Evolutionary conservation across 1,139 yeast species (phyloP).

Genomic region (Ogataea hybrid): DNA sequence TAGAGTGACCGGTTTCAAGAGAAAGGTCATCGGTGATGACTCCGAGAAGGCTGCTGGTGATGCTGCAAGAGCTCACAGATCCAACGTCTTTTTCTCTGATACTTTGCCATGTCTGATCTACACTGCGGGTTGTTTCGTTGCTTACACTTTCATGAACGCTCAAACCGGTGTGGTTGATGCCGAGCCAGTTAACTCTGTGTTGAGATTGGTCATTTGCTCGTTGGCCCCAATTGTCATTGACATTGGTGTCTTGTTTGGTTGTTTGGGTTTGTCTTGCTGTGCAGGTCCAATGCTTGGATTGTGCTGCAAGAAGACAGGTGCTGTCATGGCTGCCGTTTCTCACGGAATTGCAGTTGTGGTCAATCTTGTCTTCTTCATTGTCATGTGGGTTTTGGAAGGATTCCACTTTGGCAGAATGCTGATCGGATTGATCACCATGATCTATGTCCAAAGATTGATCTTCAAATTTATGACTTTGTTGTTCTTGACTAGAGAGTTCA

Average conservation of each 20-base stretch:
- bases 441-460: constrained; percentile 83
- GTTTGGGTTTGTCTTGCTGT: constrained; percentile 87
- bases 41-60: constrained; percentile 96
- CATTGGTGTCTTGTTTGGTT: constrained; percentile 76
- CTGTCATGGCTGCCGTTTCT: constrained; percentile 95
- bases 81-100: constrained; percentile 84
- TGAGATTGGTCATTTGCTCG: constrained; percentile 85
- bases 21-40: constrained; percentile 81
- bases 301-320: constrained; percentile 98
- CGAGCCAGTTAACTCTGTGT: constrained; percentile 69
- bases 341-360: constrained; percentile 91
- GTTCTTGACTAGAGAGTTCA: constrained; percentile 92
- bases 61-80: constrained; percentile 89
- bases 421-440: constrained; percentile 80
- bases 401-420: constrained; percentile 86
- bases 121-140: constrained; percentile 89
- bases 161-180: constrained; percentile 84
- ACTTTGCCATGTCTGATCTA: constrained; percentile 78
- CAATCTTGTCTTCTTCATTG: constrained; percentile 83
- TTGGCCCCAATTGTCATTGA: constrained; percentile 90
- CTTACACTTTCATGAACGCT: constrained; percentile 91
- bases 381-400: constrained; percentile 97
- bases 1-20: constrained; percentile 96
- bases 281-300: constrained; percentile 93
- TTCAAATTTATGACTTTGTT: constrained; percentile 81